Evolutionary conservation across 495 filamentous ascomycete genomes (phyloP).

Genomic region (Penicillium salamii): DNA sequence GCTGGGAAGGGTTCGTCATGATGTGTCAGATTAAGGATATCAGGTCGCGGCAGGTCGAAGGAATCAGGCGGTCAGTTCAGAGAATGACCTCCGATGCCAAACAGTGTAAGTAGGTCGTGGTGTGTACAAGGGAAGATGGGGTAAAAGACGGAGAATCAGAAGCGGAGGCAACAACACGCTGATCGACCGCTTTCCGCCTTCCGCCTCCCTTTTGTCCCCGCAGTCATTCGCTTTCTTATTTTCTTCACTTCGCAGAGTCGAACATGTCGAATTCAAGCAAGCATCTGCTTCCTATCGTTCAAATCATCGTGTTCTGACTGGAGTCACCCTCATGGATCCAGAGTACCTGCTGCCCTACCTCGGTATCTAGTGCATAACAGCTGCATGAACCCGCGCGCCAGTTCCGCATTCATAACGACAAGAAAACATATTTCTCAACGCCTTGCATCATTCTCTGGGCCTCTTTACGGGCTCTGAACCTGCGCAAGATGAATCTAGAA

Average conservation of each 20-base stretch:
- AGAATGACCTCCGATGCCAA: conserved; percentile 6
- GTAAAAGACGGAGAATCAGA: conserved; percentile 6
- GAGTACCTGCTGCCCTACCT: conserved; percentile 14
- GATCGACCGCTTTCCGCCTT: conserved; percentile 27
- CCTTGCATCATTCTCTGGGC: not conserved
- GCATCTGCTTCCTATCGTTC: not conserved
- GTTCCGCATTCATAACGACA: conserved; percentile 8
- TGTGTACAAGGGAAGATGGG: conserved; percentile 3
- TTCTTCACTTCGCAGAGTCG: not conserved
- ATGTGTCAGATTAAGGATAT: conserved; percentile 16
- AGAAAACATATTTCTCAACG: not conserved
- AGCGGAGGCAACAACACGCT: conserved; percentile 15
- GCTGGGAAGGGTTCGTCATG: conserved; percentile 58
- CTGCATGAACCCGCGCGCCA: conserved; percentile 14
- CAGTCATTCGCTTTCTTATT: conserved; percentile 3
- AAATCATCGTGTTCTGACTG: not conserved
- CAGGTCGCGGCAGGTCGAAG: not conserved
- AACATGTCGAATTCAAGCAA: not conserved
- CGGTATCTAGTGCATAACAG: conserved; percentile 18
- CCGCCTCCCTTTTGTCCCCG: conserved; percentile 3
- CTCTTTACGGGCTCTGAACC: not conserved
- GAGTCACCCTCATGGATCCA: conserved; percentile 21
- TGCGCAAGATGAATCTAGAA: conserved; percentile 29
- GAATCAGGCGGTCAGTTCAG: conserved; percentile 3
- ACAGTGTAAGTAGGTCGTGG: not conserved